Percentiles rank a stretch among this genome's conserved stretches.
phyloP scores from a whole-genome alignment of 148 eudicot species.

The Agrostemma githago region DNA sequence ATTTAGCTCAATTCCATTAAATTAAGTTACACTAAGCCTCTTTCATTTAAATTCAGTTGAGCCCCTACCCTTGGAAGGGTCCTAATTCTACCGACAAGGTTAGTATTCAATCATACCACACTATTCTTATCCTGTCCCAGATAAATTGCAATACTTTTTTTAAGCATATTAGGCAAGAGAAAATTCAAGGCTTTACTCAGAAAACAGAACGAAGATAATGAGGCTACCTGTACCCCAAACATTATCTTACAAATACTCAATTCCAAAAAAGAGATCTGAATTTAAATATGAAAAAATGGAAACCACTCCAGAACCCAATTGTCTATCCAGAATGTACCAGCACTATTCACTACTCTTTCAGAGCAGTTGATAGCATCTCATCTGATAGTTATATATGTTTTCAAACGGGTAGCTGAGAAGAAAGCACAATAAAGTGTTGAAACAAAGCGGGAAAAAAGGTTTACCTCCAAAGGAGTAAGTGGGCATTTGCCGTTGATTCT shows the following conservation, averaged over 20 bases:
- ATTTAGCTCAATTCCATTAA: too few relatives aligned
- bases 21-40: too few relatives aligned
- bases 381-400: background rate
- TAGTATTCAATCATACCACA: too few relatives aligned
- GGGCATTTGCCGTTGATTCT: constrained; percentile 95
- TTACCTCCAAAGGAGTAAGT: constrained; percentile 93
- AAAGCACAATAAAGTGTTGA: background rate
- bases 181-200: background rate
- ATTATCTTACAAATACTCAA: background rate
- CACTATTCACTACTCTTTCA: background rate
- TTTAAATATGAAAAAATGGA: background rate
- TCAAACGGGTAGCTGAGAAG: background rate
- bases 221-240: background rate
- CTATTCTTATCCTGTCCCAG: too few relatives aligned
- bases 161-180: background rate
- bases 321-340: background rate
- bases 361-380: background rate
- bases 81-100: too few relatives aligned
- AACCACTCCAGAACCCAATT: background rate
- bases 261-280: background rate
- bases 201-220: background rate
- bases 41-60: too few relatives aligned
- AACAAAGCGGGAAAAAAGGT: constrained; percentile 1
- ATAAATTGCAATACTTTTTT: too few relatives aligned
- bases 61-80: too few relatives aligned